Evolutionary conservation across 2,329 filamentous ascomycete species (phyloP), one percentile per base, ranked within the genome.

Genomic region (Trichoderma polysporum): DNA sequence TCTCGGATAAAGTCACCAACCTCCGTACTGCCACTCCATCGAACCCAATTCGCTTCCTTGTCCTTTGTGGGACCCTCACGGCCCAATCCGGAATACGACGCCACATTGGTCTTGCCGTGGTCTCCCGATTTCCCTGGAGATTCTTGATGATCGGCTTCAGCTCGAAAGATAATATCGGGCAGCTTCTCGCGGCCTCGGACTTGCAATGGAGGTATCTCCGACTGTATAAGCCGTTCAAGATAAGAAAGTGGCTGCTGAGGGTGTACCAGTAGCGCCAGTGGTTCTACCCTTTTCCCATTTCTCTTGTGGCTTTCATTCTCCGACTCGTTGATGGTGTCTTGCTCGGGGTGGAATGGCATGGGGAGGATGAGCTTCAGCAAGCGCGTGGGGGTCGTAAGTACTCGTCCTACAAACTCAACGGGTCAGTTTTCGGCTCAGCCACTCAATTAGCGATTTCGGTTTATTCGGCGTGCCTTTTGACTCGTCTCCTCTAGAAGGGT

Each of bases 1-100:
- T 97, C 94, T 9, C 93, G 88, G 70, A 97, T 95, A 74, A 97
- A 97, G 79, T 97, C 94, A 10, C 94, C 94, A 35, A 97, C 91
- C 76, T 97, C 94, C 1, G 94, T 97, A 33, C 90, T 92, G 49
- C 89, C 88, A 52, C 90, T 93, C 94, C 94, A 97, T 33, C 93
- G 89, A 2, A 97, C 92, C 81, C 94, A 95, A 29, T 75, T 75
- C 2, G 76, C 80, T 41, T 85, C 80, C 5, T 78, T 80, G 6
- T 78, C 61, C 4, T 72, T 82, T 67, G 75, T 76, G 29, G 76
- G 81, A 17, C 80, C 85, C 72, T 91, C 88, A 53, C 85, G 88
- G 2, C 91, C 91, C 1, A 89, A 83, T 0, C 91, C 90, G 33
- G 87, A 90, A 74, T 92, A 93, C 0, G 86, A 88, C 50, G 91